Evolutionary conservation across 495 filamentous ascomycete species (phyloP).

Genomic region (Cryomyces antarcticus): DNA sequence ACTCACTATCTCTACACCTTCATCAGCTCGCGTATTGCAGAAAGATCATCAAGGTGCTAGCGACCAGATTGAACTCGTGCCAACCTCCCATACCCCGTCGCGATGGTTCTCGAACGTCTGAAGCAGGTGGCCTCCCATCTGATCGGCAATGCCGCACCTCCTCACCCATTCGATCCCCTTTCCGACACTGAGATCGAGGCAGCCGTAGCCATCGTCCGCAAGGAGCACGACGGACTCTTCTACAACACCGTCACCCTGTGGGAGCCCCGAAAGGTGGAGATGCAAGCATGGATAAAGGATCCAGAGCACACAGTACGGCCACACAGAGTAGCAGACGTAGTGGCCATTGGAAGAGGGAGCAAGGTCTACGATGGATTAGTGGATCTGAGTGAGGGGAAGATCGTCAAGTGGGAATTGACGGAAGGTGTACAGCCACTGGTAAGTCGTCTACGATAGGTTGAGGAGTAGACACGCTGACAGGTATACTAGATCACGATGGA

Average conservation of each 20-base stretch:
- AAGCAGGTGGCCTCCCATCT: slow-evolving; percentile 48
- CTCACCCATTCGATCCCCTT: slow-evolving; percentile 78
- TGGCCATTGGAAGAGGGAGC: slow-evolving; percentile 62
- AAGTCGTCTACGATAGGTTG: slow-evolving; percentile 5
- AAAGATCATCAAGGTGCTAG: too few species aligned
- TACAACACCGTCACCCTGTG: slow-evolving; percentile 84
- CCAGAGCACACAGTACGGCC: slow-evolving; percentile 42
- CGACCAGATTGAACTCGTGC: too few species aligned
- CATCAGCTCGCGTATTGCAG: too few species aligned
- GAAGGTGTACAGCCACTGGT: slow-evolving; percentile 72
- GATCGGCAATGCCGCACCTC: slow-evolving; percentile 30
- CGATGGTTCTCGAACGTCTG: slow-evolving; percentile 48
- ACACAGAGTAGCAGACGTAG: slow-evolving; percentile 57
- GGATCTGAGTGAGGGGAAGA: slow-evolving; percentile 47
- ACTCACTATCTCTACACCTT: too few species aligned
- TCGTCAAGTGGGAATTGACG: slow-evolving; percentile 55
- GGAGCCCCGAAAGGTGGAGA: slow-evolving; percentile 74
- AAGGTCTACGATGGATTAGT: slow-evolving; percentile 76
- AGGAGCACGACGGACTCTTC: slow-evolving; percentile 47
- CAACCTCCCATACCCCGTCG: not conserved
- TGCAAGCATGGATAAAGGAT: slow-evolving; percentile 61
- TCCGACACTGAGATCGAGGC: slow-evolving; percentile 56
- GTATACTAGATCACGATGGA: slow-evolving; percentile 68
- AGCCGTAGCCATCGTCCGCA: slow-evolving; percentile 46
- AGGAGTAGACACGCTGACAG: not conserved